Evolutionary conservation across 83 land plant genomes (phyloP).

Genomic region (Thuja plicata): DNA sequence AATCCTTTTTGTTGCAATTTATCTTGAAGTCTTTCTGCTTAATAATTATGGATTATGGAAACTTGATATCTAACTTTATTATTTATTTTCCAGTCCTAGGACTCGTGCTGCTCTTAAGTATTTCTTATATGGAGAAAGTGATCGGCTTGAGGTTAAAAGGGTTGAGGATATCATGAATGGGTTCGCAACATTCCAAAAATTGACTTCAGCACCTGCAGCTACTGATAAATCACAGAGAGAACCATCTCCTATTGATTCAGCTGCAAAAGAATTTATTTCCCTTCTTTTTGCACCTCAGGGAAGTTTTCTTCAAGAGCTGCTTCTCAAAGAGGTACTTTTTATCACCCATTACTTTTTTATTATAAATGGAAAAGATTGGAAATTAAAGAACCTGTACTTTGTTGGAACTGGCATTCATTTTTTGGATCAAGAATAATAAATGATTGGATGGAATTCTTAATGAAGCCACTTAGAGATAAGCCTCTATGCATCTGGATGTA

Average conservation of each 20-base stretch:
- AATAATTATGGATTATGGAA: too few relatives aligned
- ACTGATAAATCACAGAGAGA: background rate
- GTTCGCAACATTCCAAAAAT: constrained; percentile 34
- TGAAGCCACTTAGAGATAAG: background rate
- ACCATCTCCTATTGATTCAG: constrained; percentile 26
- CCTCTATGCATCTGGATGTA: background rate
- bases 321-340: constrained; percentile 37
- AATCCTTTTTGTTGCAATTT: too few relatives aligned
- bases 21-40: too few relatives aligned
- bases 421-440: background rate
- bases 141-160: constrained; percentile 42
- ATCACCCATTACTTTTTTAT: background rate
- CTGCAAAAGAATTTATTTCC: constrained; percentile 37
- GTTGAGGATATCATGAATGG: constrained; percentile 37
- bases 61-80: background rate
- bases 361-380: background rate
- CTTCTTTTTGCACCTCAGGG: constrained; percentile 46
- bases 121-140: constrained; percentile 44
- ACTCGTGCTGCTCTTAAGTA: constrained; percentile 48
- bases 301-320: constrained; percentile 50
- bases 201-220: constrained; percentile 19
- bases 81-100: constrained; percentile 38
- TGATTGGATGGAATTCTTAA: background rate
- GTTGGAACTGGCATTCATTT: background rate
- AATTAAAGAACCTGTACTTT: background rate